phyloP scores from a whole-genome alignment of 2,329 filamentous ascomycete species.

The Huntiella omanensis region DNA sequence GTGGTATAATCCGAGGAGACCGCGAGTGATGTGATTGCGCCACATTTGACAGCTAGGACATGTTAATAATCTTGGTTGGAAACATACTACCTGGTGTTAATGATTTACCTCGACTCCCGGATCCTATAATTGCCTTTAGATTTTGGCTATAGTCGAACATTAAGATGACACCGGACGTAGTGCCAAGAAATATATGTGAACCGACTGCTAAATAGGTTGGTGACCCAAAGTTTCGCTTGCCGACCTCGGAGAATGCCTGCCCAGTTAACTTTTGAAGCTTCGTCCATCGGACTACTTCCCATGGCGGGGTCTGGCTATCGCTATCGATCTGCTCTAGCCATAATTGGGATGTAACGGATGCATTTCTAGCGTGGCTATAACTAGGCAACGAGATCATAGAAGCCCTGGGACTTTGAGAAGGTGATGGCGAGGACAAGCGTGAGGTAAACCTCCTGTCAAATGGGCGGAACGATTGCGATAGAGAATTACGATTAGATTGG shows the following conservation, averaged over 20 bases:
- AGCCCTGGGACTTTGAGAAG: conserved; percentile 36
- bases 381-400: conserved; percentile 57
- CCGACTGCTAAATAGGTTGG: conserved; percentile 82
- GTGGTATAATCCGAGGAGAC: conserved; percentile 89
- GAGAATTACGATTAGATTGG: conserved; percentile 40
- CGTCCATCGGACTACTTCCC: conserved; percentile 96
- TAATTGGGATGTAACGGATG: conserved; percentile 56
- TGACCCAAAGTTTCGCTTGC: conserved; percentile 77
- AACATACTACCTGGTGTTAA: not conserved
- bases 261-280: conserved; percentile 75
- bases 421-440: conserved; percentile 46
- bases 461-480: conserved; percentile 53
- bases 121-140: conserved; percentile 81
- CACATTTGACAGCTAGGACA: conserved; percentile 63
- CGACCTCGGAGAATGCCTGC: conserved; percentile 81
- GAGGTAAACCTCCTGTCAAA: conserved; percentile 93
- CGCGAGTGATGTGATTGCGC: conserved; percentile 68
- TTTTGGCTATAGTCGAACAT: conserved; percentile 97
- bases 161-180: conserved; percentile 81
- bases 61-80: not conserved
- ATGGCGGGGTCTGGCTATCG: conserved; percentile 61
- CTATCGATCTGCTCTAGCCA: conserved; percentile 41
- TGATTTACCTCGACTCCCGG: conserved; percentile 63
- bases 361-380: conserved; percentile 59
- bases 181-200: conserved; percentile 75